Percentiles rank a stretch among this genome's conserved stretches.
Evolutionary conservation across 305 asterid species (phyloP).

Genomic region (Fraxinus floribunda): DNA sequence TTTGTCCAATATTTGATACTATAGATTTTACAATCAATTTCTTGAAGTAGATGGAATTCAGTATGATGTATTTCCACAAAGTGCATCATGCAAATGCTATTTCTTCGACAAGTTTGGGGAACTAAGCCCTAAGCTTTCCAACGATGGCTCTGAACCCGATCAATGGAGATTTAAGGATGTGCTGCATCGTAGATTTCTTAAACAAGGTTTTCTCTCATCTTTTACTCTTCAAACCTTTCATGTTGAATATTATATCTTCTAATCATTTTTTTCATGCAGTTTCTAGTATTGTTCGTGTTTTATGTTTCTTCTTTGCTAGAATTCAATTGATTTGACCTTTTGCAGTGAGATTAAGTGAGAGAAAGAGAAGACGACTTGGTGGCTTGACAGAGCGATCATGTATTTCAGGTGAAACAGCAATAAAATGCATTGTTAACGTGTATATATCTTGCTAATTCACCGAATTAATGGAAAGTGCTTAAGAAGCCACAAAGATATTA

Average conservation of each 20-base stretch:
- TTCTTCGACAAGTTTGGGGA: conserved; percentile 77
- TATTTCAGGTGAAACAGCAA: conserved; percentile 50
- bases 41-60: conserved; percentile 58
- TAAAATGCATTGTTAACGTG: neutral
- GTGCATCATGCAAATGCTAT: conserved; percentile 83
- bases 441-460: conserved; percentile 1
- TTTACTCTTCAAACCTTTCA: neutral
- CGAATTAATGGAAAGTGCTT: neutral
- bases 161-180: conserved; percentile 54
- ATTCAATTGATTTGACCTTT: neutral
- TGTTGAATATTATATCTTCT: neutral
- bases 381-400: conserved; percentile 28
- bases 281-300: conserved; percentile 6
- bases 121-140: conserved; percentile 34
- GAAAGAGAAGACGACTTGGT: conserved; percentile 54
- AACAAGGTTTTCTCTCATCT: conserved; percentile 62
- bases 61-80: conserved; percentile 68
- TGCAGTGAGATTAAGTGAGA: conserved; percentile 71
- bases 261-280: neutral
- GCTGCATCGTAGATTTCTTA: conserved; percentile 80
- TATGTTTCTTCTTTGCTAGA: conserved; percentile 9
- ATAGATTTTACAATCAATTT: conserved; percentile 11
- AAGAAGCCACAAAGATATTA: neutral
- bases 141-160: conserved; percentile 36
- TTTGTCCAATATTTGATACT: neutral